Conservation (phyloP, 2,329 filamentous ascomycete genomes). For the Colletotrichum scovillei region DNA sequence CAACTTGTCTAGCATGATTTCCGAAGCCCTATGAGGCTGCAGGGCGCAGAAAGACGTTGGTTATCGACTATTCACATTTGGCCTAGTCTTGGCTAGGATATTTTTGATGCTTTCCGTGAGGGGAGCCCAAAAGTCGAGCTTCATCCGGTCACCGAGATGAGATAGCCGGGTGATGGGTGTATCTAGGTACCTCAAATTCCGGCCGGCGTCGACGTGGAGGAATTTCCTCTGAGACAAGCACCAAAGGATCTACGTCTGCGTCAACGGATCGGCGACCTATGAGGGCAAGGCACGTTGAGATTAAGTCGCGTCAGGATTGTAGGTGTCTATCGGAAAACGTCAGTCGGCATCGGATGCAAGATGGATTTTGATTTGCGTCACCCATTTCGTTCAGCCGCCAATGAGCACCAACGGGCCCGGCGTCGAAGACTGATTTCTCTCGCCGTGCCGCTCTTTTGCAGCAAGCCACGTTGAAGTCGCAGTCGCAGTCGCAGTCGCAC, state of each 20-base stretch:
- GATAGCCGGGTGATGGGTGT: neutral
- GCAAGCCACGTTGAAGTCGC: neutral
- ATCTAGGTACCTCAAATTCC: neutral
- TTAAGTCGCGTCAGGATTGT: neutral
- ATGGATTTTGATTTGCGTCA: neutral
- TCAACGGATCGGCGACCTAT: neutral
- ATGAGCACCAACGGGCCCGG: neutral
- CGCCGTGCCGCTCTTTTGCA: neutral
- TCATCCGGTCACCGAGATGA: neutral
- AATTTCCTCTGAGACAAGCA: neutral
- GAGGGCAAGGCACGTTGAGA: neutral
- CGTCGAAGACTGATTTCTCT: neutral
- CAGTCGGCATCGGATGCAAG: neutral
- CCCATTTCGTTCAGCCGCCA: neutral
- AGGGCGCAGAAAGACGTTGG: neutral
- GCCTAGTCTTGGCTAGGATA: neutral
- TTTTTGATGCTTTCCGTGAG: neutral
- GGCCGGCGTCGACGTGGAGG: neutral
- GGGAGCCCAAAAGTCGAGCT: neutral
- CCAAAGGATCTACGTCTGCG: neutral
- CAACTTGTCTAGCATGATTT: neutral
- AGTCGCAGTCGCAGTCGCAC: neutral
- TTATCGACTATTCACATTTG: neutral
- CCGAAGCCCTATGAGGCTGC: neutral
- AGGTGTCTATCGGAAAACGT: no score